Percentiles rank a stretch among this genome's conserved stretches.
phyloP scores from a whole-genome alignment of 768 basidiomycete species.

The Trametopsis cervina region DNA sequence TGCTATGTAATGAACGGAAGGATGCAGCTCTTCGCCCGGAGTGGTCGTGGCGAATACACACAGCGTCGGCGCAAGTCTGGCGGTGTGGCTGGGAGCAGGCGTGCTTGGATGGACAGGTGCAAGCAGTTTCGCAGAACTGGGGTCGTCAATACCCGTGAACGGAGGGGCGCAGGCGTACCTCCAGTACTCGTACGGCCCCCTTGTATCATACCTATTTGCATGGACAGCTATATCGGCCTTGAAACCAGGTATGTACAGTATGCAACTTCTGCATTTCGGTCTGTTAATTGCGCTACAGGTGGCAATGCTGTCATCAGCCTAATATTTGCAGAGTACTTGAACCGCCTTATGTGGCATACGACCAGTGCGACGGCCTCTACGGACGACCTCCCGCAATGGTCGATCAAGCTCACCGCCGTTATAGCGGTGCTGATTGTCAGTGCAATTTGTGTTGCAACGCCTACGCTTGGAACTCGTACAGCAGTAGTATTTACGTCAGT shows the following conservation, averaged over 20 bases:
- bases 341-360: constrained; percentile 78
- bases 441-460: constrained; percentile 70
- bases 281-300: constrained; percentile 43
- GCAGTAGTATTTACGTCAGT: constrained; percentile 84
- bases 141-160: constrained; percentile 76
- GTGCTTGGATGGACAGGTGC: constrained; percentile 93
- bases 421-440: constrained; percentile 68
- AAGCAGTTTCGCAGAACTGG: constrained; percentile 89
- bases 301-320: constrained; percentile 80
- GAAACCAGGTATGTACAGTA: constrained; percentile 55
- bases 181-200: constrained; percentile 81
- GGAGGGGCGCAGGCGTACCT: constrained; percentile 74
- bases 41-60: constrained; percentile 85
- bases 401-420: constrained; percentile 81
- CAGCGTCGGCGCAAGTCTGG: constrained; percentile 83
- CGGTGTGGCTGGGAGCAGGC: constrained; percentile 81
- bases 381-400: constrained; percentile 81
- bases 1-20: neutral
- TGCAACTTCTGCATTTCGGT: neutral
- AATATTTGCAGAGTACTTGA: constrained; percentile 89
- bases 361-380: constrained; percentile 66
- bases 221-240: constrained; percentile 92
- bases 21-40: constrained; percentile 81
- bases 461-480: constrained; percentile 70
- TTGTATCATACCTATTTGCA: constrained; percentile 85